Conservation (phyloP, 345 rosid genomes). For the Syzygium aromaticum region DNA sequence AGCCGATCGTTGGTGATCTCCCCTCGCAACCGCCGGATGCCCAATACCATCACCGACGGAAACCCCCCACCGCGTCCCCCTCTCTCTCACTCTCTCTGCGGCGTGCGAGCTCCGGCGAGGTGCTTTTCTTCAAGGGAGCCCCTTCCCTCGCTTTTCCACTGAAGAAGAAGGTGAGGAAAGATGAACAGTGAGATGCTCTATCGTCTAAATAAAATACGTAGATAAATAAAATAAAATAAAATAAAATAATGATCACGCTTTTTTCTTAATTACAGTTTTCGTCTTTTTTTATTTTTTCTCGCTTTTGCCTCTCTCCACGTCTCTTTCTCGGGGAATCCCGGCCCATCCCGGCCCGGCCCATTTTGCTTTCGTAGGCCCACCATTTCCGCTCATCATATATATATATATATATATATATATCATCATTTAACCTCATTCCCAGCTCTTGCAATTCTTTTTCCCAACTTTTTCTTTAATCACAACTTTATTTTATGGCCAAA, state of each 20-base stretch:
- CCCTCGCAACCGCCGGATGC: conserved; percentile 13
- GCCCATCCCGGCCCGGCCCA: conserved; percentile 6
- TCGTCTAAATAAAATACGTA: background rate
- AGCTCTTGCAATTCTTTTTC: background rate
- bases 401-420: background rate
- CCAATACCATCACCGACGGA: conserved; percentile 40
- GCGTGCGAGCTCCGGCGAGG: background rate
- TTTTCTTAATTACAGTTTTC: background rate
- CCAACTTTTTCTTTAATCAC: background rate
- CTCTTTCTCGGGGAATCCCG: background rate
- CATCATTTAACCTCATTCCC: background rate
- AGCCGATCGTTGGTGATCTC: conserved; percentile 4
- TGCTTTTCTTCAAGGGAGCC: background rate
- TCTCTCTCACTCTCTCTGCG: background rate
- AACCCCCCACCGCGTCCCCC: background rate
- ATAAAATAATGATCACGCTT: background rate
- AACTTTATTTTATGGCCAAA: background rate
- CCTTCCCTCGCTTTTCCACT: background rate
- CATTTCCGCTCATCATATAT: background rate
- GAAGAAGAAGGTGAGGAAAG: background rate
- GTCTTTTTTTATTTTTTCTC: background rate
- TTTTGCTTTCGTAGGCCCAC: background rate
- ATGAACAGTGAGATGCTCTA: background rate
- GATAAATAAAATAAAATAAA: background rate
- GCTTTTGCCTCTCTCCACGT: background rate